Conservation (phyloP, 345 rosid genomes). For the Erucastrum elatum region DNA sequence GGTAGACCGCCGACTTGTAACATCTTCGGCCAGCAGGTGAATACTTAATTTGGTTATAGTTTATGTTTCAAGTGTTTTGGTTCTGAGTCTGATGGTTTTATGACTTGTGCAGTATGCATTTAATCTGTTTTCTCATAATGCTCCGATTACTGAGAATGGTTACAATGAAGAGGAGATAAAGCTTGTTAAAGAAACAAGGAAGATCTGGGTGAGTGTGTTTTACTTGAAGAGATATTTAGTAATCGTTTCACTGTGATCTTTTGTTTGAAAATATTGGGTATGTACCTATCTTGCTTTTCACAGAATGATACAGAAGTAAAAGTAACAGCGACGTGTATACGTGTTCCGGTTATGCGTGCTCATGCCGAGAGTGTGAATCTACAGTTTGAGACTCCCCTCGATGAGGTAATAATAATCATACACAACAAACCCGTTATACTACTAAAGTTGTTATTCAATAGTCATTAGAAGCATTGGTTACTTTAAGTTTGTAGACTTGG, state of each 20-base stretch:
- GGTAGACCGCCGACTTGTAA: conserved; percentile 85
- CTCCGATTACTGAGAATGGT: conserved; percentile 77
- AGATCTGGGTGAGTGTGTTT: conserved; percentile 78
- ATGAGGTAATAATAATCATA: conserved; percentile 58
- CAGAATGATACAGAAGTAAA: conserved; percentile 79
- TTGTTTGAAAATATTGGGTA: neutral
- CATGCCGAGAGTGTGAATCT: conserved; percentile 99
- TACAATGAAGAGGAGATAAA: conserved; percentile 99
- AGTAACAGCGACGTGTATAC: conserved; percentile 94
- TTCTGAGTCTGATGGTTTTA: conserved; percentile 16
- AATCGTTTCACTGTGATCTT: neutral
- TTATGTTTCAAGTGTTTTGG: neutral
- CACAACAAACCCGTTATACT: neutral
- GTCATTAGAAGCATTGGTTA: conserved; percentile 6
- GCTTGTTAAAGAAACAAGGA: conserved; percentile 84
- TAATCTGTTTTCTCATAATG: conserved; percentile 94
- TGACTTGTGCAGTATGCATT: conserved; percentile 79
- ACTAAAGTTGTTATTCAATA: neutral
- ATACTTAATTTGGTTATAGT: neutral
- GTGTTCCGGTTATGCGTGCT: conserved; percentile 99
- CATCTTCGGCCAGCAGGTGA: conserved; percentile 79
- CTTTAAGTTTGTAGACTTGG: neutral
- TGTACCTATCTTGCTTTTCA: neutral
- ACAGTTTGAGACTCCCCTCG: conserved; percentile 88
- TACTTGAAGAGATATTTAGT: neutral